phyloP scores from a whole-genome alignment of 345 rosid genomes.

The Ceriops decandra region DNA sequence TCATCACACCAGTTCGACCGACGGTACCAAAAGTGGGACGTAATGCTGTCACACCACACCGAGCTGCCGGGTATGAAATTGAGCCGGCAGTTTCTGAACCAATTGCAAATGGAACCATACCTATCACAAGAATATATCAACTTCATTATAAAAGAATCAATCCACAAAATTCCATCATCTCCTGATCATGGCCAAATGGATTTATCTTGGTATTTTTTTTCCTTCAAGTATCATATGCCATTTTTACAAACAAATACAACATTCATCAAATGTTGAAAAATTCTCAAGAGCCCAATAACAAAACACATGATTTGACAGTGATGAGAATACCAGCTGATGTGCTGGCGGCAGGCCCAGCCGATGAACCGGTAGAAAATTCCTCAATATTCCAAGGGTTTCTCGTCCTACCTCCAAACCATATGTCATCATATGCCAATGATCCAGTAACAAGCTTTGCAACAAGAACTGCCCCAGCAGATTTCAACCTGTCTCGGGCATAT shows the following conservation, averaged over 20 bases:
- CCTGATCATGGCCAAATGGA: background rate
- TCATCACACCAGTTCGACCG: constrained; percentile 85
- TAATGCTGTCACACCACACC: constrained; percentile 79
- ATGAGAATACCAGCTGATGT: constrained; percentile 65
- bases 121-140: constrained; percentile 20
- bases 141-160: background rate
- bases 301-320: background rate
- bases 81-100: constrained; percentile 96
- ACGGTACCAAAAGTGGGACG: constrained; percentile 83
- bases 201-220: background rate
- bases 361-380: constrained; percentile 86
- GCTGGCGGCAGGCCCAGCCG: constrained; percentile 92
- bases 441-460: constrained; percentile 85
- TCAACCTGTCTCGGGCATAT: constrained; percentile 39
- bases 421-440: constrained; percentile 82
- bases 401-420: constrained; percentile 86
- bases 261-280: background rate
- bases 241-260: background rate
- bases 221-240: background rate
- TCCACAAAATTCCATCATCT: background rate
- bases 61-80: constrained; percentile 69
- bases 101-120: constrained; percentile 90
- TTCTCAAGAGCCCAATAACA: background rate
- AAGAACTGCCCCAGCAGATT: constrained; percentile 74
- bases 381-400: constrained; percentile 93